Evolutionary conservation across 805 yeast species (phyloP), one percentile per base, ranked within the genome.

Genomic region (Candida arabinofermentans): DNA sequence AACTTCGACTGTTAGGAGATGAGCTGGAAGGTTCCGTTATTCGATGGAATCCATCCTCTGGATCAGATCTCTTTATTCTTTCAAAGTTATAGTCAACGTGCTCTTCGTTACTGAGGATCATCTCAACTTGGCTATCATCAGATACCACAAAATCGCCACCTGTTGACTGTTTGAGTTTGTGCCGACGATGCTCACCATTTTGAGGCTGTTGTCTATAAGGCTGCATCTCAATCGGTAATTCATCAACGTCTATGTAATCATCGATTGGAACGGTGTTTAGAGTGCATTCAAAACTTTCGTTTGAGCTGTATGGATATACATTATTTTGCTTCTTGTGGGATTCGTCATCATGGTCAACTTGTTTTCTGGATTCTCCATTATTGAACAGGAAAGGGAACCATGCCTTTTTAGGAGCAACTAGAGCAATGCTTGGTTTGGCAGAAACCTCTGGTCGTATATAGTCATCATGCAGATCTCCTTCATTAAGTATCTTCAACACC

Each of bases 51-150:
- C 32, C 22, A 2, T 49, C 51, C 9, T 50, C 48, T 8, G 26
- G 26, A 16, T 47, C 44, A 18, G 40, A 31, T 36, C 48, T 46
- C 13, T 37, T 45, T 17, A 60, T 51, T 23, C 52, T 43, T 18
- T 52, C 49, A 24, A 59, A 50, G 21, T 49, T 54, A 38, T 58
- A 62, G 33, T 60, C 66, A 10, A 62, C 43, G 27, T 61, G 50
- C 7, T 62, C 66, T 22, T 51, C 48, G 26, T 53, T 52, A 39
- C 63, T 55, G 14, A 62, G 58, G 29, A 61, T 54, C 39, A 60
- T 56, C 16, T 58, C 64, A 13, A 55, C 42, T 22, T 41, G 41
- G 18, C 46, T 50, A 30, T 45, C 29, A 17, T 16, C 18, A 24
- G 19, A 35, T 18, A 17, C 14, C 5, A 36, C 29, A 14, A 24